Percentiles rank a stretch among this genome's conserved stretches.
Evolutionary conservation across 345 rosid genomes (phyloP).

Genomic region (Hibiscus mutabilis): DNA sequence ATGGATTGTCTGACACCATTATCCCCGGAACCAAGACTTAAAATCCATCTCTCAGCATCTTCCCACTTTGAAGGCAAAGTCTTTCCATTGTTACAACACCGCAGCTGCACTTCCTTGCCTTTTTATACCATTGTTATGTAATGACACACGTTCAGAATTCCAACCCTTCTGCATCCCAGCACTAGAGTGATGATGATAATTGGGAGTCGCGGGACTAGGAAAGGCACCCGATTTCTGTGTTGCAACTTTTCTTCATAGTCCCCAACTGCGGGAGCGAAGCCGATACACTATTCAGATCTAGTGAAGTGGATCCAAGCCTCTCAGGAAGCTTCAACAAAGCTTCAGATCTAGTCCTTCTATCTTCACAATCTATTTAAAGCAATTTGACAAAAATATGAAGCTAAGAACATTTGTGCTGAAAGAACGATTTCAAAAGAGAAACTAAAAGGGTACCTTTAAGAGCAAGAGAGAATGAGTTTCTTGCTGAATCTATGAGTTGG

Average conservation of each 20-base stretch:
- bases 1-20: slow-evolving; percentile 43
- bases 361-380: neutral
- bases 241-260: slow-evolving; percentile 39
- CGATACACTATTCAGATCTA: slow-evolving; percentile 69
- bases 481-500: slow-evolving; percentile 57
- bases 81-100: slow-evolving; percentile 56
- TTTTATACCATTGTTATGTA: slow-evolving; percentile 48
- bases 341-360: neutral
- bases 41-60: slow-evolving; percentile 98
- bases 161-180: slow-evolving; percentile 82
- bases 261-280: slow-evolving; percentile 60
- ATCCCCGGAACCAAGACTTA: slow-evolving; percentile 63
- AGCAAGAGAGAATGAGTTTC: slow-evolving; percentile 82
- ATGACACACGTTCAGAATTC: slow-evolving; percentile 85
- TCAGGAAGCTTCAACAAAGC: neutral
- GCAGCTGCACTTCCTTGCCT: slow-evolving; percentile 42
- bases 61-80: slow-evolving; percentile 97
- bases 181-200: slow-evolving; percentile 39
- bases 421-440: neutral
- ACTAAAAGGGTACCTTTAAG: slow-evolving; percentile 29
- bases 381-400: neutral
- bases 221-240: slow-evolving; percentile 52
- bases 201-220: slow-evolving; percentile 86
- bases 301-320: slow-evolving; percentile 37
- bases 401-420: neutral